These are phyloP conservation scores for Avena sativa DNA, from an alignment of 176 grass and related monocot species.

Conservation along the genomic window DNA sequence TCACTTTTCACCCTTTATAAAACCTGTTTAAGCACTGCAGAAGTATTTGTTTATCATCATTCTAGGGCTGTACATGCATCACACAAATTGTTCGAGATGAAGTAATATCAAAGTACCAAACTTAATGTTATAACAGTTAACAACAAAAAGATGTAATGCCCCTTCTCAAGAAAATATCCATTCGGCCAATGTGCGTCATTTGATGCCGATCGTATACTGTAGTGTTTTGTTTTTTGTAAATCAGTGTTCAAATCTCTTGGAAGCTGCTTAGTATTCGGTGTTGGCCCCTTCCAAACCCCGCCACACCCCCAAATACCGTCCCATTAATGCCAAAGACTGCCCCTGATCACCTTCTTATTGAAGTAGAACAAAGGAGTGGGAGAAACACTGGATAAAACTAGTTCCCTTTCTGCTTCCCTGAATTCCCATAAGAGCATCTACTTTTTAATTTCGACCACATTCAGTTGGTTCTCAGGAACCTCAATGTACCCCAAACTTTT, in stretches of 20 bases:
- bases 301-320: background rate
- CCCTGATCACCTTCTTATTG: background rate
- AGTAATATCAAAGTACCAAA: constrained; percentile 6
- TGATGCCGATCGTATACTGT: background rate
- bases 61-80: background rate
- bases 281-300: background rate
- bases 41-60: constrained; percentile 24
- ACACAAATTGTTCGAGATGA: background rate
- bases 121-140: background rate
- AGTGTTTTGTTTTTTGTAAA: background rate
- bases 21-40: constrained; percentile 36
- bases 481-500: background rate
- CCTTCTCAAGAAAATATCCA: background rate
- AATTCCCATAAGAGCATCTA: background rate
- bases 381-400: background rate
- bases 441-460: background rate
- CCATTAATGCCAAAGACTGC: background rate
- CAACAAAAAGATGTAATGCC: background rate
- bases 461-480: background rate
- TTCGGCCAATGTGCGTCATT: background rate
- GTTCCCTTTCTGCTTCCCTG: background rate
- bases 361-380: background rate
- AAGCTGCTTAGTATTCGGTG: background rate
- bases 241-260: background rate
- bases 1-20: background rate